Percentiles rank a stretch among this genome's conserved stretches.
Conservation (phyloP, 805 yeast genomes). For the Saturnispora silvae region DNA sequence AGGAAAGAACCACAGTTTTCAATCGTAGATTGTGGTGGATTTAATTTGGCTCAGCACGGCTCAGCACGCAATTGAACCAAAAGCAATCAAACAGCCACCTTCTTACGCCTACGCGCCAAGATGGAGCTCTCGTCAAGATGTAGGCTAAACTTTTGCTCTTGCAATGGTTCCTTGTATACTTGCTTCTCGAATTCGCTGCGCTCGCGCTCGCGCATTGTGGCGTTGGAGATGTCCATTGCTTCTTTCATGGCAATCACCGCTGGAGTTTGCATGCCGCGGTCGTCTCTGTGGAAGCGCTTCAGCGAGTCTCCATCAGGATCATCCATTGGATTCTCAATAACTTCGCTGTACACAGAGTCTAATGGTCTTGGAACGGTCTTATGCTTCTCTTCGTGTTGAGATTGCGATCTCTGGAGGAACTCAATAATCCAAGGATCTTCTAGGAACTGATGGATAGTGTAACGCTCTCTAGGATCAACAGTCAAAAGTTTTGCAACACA, state of each 20-base stretch:
- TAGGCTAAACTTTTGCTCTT: constrained; percentile 30
- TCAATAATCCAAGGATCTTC: constrained; percentile 65
- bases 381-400: no score
- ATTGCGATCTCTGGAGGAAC: constrained; percentile 21
- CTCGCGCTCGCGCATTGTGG: constrained; percentile 31
- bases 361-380: constrained; percentile 6
- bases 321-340: constrained; percentile 2
- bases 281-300: constrained; percentile 10
- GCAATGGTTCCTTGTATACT: neutral
- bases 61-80: no score
- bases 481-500: constrained; percentile 58
- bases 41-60: no score
- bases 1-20: no score
- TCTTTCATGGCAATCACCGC: constrained; percentile 51
- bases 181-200: neutral
- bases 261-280: constrained; percentile 42
- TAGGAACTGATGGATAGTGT: constrained; percentile 61
- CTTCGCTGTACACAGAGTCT: neutral
- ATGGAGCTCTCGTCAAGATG: constrained; percentile 44
- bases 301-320: constrained; percentile 3
- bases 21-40: no score
- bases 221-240: constrained; percentile 51
- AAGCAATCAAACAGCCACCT: neutral
- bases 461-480: constrained; percentile 58
- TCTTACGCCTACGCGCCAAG: constrained; percentile 31